These are phyloP conservation scores for Calendula officinalis DNA, from an alignment of 129 eudicot genomes.

Conservation along the genomic window DNA sequence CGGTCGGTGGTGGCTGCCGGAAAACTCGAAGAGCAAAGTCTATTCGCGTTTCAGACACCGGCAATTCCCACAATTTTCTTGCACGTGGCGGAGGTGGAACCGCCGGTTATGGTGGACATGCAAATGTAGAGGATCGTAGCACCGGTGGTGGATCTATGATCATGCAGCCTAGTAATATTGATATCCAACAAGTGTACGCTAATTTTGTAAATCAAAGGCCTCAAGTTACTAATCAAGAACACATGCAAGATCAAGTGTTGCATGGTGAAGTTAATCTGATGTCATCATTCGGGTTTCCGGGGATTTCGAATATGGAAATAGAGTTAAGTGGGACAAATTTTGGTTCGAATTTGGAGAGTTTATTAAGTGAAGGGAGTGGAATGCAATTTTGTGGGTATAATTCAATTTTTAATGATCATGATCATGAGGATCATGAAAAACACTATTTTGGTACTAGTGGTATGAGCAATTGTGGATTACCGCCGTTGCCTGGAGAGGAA, in stretches of 20 bases:
- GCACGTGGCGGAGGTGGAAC: constrained; percentile 5
- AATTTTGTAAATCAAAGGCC: constrained; percentile 60
- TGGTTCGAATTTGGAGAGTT: constrained; percentile 31
- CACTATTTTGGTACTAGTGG: constrained; percentile 26
- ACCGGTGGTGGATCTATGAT: constrained; percentile 25
- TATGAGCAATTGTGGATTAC: constrained; percentile 39
- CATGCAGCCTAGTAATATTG: constrained; percentile 43
- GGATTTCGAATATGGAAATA: constrained; percentile 26
- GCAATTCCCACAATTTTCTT: too few relatives aligned
- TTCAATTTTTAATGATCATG: constrained; percentile 30
- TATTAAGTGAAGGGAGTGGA: constrained; percentile 29
- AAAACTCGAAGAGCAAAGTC: constrained; percentile 47
- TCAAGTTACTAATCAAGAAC: constrained; percentile 10
- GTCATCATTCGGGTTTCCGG: constrained; percentile 24
- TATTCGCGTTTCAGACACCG: constrained; percentile 5
- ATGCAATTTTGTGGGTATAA: constrained; percentile 39
- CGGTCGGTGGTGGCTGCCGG: constrained; percentile 73
- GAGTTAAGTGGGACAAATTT: constrained; percentile 26
- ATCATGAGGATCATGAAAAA: constrained; percentile 14
- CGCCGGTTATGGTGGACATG: constrained; percentile 8
- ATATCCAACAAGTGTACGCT: constrained; percentile 61
- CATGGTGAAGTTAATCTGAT: constrained; percentile 15
- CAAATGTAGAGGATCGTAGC: too few relatives aligned
- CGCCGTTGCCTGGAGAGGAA: constrained; percentile 65
- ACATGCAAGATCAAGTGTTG: neutral